Base-by-base conservation (phyloP, 345 rosid genomes). In the Dipteronia sinensis region DNA sequence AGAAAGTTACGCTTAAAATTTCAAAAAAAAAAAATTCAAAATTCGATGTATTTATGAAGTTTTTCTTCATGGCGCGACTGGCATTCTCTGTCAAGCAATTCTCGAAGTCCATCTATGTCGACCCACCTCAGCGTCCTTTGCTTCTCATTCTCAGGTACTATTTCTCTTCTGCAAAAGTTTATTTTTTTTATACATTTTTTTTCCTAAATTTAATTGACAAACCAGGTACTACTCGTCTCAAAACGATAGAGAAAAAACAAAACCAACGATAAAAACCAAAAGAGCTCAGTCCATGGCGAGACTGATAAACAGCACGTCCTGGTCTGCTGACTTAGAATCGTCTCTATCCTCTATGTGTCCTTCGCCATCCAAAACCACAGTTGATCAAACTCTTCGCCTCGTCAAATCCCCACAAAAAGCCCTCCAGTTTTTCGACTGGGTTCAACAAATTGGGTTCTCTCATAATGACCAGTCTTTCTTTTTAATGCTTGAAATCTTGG, bases 351-450 rank as follows among this genome's bases (percentile, higher is more conserved):
- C 85, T 62, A 77, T 87, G 6, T 83, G 86, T 42, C 75, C 91
- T 7, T 69, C 90, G 23, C 71, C 88, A 58, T 89, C 97, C 16
- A 90, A 78, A 69, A 90, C 93, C 78, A 73, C 86, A 9, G 84
- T 91, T 65, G 68, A 85, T 63, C 91, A 90, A 76, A 85, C 86
- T 49, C 90, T 92, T 22, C 93, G 86, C 56, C 89, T 87, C 74
- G 76, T 91, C 69, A 89, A 69, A 77, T 42, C 13, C 77, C 90
- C 98, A 12, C 61, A 85, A 20, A 83, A 86, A 69, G 97, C 87
- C 47, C 89, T 94, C 16, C 77, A 77, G 0, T 94, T 94, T 87
- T 94, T 92, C 73, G 83, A 88, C 75, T 91, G 94, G 92, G 89
- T 83, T 7, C 79, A 78, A 23, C 25, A 69, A 63, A 78, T 53